Percentiles rank a stretch among this genome's conserved stretches.
phyloP scores from a whole-genome alignment of 1,139 yeast genomes.

The Kodamaea anthophila region DNA sequence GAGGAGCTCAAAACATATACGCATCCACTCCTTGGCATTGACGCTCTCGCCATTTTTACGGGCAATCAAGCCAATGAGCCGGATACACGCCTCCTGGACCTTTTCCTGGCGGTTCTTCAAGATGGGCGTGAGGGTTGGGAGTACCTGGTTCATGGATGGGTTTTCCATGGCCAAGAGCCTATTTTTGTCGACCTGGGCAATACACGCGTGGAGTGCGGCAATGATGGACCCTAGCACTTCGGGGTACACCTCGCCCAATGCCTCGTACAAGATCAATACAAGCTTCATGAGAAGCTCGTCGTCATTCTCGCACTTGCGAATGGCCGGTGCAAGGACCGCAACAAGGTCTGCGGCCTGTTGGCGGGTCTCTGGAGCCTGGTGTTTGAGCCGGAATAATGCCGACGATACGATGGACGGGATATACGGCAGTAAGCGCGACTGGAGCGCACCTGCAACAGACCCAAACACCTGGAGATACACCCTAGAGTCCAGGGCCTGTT shows the following conservation, averaged over 20 bases:
- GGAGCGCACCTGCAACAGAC: conserved; percentile 59
- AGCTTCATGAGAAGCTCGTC: conserved; percentile 54
- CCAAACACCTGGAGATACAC: conserved; percentile 62
- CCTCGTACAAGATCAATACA: conserved; percentile 77
- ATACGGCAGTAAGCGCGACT: conserved; percentile 67
- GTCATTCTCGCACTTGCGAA: conserved; percentile 46
- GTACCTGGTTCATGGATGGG: conserved; percentile 78
- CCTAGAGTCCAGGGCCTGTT: conserved; percentile 53
- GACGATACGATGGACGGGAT: conserved; percentile 70
- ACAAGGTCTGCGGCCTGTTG: conserved; percentile 85
- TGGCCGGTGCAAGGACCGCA: conserved; percentile 58
- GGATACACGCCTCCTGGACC: conserved; percentile 83
- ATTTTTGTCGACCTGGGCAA: conserved; percentile 28
- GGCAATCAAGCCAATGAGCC: conserved; percentile 79
- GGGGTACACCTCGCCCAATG: conserved; percentile 92
- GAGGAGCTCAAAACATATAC: conserved; percentile 84
- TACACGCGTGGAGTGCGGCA: conserved; percentile 53
- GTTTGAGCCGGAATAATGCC: conserved; percentile 66
- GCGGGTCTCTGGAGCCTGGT: conserved; percentile 66
- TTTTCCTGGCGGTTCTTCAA: conserved; percentile 84
- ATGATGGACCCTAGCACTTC: conserved; percentile 86
- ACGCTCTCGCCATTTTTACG: conserved; percentile 78
- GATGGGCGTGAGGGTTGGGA: conserved; percentile 90
- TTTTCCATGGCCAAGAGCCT: conserved; percentile 55
- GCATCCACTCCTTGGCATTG: conserved; percentile 95